Evolutionary conservation across 176 grass and related monocot species (phyloP), one percentile per base, ranked within the genome.

Genomic region (Metroxylon sagu): DNA sequence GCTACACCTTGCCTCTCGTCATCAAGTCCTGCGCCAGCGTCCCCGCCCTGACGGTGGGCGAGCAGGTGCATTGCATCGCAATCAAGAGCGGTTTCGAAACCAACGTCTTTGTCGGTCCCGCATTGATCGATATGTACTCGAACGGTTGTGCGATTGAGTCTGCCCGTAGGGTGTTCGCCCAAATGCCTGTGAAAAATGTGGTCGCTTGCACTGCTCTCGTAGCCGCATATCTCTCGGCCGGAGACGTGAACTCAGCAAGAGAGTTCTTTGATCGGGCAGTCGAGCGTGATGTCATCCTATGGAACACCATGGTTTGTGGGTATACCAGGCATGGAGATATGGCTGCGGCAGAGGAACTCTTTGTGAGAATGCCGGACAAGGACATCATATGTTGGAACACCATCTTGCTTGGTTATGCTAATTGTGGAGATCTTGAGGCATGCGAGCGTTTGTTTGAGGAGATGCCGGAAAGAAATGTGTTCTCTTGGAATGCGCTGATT

Each of bases 401-500:
- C 6, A 35, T 67, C 3, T 54, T 67, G 10, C 51, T 67, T 5
- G 65, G 65, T 0, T 55, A 53, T n/a, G 65, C 65, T 2, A 54
- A 55, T 31, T 26, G n/a, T 23, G 65, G 65, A 31, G 18, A 54
- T 12, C 26, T 67, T 12, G 28, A 18, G 1, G 8, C 8, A 5
- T 53, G 51, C 17, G 8, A 35, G 5, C 27, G 26, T 14, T 18
- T 67, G 6, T 67, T 67, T 6, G n/a, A 39, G 26, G 65, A 54
- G 52, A 67, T 67, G 51, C 65, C 27, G 29, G 50, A 67, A 55
- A 67, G 52, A 54, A 67, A 67, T 54, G 51, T 67, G 50, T 53
- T 67, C 28, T 55, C 65, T 10, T 67, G 65, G 65, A 67, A 54
- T 14, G 65, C 16, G 10, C 17, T 67, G 5, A 28, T 67, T 6